phyloP scores from a whole-genome alignment of 1,139 yeast species.

The Taiozyma sp. region DNA sequence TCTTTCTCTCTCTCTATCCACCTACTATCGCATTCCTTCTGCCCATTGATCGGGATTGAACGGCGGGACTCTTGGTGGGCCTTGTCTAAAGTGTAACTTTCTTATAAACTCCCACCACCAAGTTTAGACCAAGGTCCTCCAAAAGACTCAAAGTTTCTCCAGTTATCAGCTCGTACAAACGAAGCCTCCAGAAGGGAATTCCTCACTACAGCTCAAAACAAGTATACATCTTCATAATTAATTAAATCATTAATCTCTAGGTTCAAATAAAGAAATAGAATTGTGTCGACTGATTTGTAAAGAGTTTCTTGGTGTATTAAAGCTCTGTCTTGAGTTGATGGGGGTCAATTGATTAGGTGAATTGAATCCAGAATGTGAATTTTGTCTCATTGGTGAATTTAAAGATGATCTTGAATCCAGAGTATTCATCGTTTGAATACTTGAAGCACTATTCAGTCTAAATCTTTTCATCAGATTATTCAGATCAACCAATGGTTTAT shows the following conservation, averaged over 20 bases:
- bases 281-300: not conserved
- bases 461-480: conserved; percentile 44
- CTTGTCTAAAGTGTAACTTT: no score
- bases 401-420: conserved; percentile 12
- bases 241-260: not conserved
- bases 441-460: conserved; percentile 21
- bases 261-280: not conserved
- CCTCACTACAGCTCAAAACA: no score
- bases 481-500: conserved; percentile 47
- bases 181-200: no score
- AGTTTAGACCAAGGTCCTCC: no score
- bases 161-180: no score
- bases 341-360: conserved; percentile 25
- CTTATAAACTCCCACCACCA: no score
- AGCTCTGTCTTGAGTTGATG: conserved; percentile 23
- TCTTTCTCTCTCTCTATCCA: no score
- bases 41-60: no score
- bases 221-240: no score
- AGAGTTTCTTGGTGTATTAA: conserved; percentile 19
- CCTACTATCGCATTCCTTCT: no score
- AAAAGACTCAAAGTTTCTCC: no score
- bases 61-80: no score
- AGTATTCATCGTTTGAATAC: conserved; percentile 9
- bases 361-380: conserved; percentile 11
- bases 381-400: conserved; percentile 9